Base-by-base conservation (phyloP, 2,329 filamentous ascomycete genomes). In the Cladophialophora chaetospira region DNA sequence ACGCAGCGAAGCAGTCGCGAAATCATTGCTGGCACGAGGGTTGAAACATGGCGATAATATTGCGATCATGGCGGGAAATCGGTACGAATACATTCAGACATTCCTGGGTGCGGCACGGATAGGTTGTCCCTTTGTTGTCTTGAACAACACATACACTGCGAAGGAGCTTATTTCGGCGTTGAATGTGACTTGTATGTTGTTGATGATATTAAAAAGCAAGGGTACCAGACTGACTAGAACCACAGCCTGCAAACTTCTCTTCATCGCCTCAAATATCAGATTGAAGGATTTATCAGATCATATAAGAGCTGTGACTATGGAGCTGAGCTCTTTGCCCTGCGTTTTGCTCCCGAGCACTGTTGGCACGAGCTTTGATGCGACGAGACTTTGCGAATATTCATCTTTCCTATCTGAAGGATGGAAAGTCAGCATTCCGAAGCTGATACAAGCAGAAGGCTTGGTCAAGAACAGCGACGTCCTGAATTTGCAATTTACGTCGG, bases 401-500 rank as follows among this genome's bases (percentile, higher is more conserved):
- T 71, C 1, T 62, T 70, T 5, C 72, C 78, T 55, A 70, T 69
- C 35, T n/a, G 36, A 52, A 15, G 52, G 44, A 4, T 36, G 47
- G 44, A 56, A 53, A 2, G 51, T 54, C 23, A 59, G 58, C 35
- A 58, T 61, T 43, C 49, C 28, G 13, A 29, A 48, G 3, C 43
- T 63, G 40, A 40, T n/a, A 26, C 17, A 42, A 40, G 58, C 55
- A 5, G 55, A 63, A 31, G 38, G 33, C 15, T 10, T 23, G 15
- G 44, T 63, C 5, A 21, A 43, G 15, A 38, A 42, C 21, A 42
- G 82, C 59, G 93, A 97, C 51, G 84, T 88, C 2, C 86, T 94
- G 63, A 97, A 97, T 70, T 96, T 97, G 62, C 93, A 97, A 71
- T 97, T 97, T 75, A 97, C 93, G 0, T 93, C 88, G 0, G 57